Evolutionary conservation across 2,329 filamentous ascomycete species (phyloP), one percentile per base, ranked within the genome.

Genomic region (Elsinoe perseae): DNA sequence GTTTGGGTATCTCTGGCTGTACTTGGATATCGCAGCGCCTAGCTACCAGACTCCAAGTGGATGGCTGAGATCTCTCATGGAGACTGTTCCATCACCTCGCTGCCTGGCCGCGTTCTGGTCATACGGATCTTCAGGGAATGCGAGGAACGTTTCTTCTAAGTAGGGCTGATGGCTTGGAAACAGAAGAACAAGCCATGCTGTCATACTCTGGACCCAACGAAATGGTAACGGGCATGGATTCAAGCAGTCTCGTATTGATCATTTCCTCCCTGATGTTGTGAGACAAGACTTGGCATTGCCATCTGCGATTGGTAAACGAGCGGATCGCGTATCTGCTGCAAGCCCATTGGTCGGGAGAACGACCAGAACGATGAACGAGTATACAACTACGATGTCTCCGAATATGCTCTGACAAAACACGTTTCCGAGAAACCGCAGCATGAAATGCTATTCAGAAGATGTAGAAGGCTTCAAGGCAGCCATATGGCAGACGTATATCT

Each of bases 391-490:
- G 20, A 27, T 44, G 20, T 25, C 20, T 44, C 40, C 40, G 40
- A 18, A 21, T 18, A 25, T 44, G 25, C 40, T 21, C 4, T 14
- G n/a, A 14, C 32, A 36, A 36, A 44, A 25, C n/a, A 44, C 40
- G 40, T 21, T 23, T 21, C n/a, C 40, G 20, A 44, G 40, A 23
- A 4, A 23, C 20, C 40, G 40, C 40, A 44, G 40, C 40, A 25
- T 16, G 12, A 25, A 8, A 44, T 14, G 23, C 6, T 21, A 18
- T 44, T 18, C 40, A 6, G 9, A 44, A 23, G 40, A 44, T 44
- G 40, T 44, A 23, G 40, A 44, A 44, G 40, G 40, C 40, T 44
- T 25, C 40, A 44, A 44, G 40, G 40, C 40, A 44, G 40, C 40
- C 20, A 25, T 44, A 25, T 44, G 18, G 40, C 18, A 44, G 20